phyloP scores from a whole-genome alignment of 352 stramenopile genomes.

The Sclerospora graminicola region DNA sequence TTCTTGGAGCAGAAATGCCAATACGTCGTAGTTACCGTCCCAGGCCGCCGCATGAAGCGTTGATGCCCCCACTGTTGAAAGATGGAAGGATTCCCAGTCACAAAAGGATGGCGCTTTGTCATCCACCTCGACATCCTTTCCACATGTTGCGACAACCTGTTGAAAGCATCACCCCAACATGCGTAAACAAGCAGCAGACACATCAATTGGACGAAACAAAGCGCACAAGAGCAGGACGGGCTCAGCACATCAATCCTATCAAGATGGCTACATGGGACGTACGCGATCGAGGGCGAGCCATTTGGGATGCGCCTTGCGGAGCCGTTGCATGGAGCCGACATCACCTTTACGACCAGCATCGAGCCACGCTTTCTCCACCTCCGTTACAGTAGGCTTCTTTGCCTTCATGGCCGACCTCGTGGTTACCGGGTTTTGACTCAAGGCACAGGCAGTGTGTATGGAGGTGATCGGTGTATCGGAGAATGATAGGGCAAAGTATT shows the following conservation, averaged over 20 bases:
- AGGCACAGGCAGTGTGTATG: too few species aligned
- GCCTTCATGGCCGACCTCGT: slow-evolving; percentile 12
- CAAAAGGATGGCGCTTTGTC: slow-evolving; percentile 21
- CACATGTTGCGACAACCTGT: slow-evolving; percentile 13
- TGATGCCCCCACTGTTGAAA: slow-evolving; percentile 24
- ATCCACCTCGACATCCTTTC: slow-evolving; percentile 7
- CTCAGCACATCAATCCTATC: not conserved
- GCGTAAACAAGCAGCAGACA: slow-evolving; percentile 16
- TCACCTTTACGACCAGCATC: slow-evolving; percentile 17
- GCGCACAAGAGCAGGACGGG: slow-evolving; percentile 23
- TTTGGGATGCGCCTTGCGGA: slow-evolving; percentile 19
- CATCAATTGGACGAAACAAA: slow-evolving; percentile 17
- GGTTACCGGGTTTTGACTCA: too few species aligned
- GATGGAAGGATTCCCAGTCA: slow-evolving; percentile 26
- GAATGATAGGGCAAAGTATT: too few species aligned
- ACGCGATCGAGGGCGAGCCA: slow-evolving; percentile 23
- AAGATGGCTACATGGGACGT: slow-evolving; percentile 13
- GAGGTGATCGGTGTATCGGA: too few species aligned
- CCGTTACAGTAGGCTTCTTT: slow-evolving; percentile 4
- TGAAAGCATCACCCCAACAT: slow-evolving; percentile 8
- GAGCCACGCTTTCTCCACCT: slow-evolving; percentile 21
- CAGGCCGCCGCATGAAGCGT: slow-evolving; percentile 25
- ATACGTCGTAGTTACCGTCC: slow-evolving; percentile 17
- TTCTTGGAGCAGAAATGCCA: slow-evolving; percentile 19
- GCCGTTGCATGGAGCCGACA: slow-evolving; percentile 16